Evolutionary conservation across 2,329 filamentous ascomycete species (phyloP), one percentile per base, ranked within the genome.

Genomic region (Paradendryphiella salina): DNA sequence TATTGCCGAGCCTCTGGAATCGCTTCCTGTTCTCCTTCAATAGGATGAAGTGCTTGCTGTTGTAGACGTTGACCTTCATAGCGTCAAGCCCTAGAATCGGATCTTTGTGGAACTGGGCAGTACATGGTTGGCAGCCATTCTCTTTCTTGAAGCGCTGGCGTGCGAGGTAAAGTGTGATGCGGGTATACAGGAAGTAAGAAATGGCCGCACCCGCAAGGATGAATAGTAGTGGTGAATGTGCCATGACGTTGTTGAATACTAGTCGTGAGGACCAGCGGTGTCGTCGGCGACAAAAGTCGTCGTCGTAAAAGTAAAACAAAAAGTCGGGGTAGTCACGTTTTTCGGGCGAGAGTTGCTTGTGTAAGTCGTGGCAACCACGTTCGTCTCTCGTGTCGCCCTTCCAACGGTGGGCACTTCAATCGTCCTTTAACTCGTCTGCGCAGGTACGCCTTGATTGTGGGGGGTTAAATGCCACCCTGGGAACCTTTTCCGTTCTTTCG

Each of bases 11-110:
- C 43, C 65, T 38, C 57, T 63, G 46, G 54, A 61, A 67, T 4
- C 64, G 61, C 15, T 65, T 63, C 20, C 58, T 52, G 26, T 58
- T 60, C 42, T 66, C 57, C 36, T 57, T 26, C 11, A 66, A 34
- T 15, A 59, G 1, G 14, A 64, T 60, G 23, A 61, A 49, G 37
- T 65, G 52, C 17, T 73, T 75, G 46, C 73, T 52, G 3, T 76
- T 73, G 10, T 66, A 64, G 15, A 76, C 47, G 50, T 76, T 76
- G 20, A 69, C 56, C 31, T 70, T 57, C 50, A 83, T 72, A 32
- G 78, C 64, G 62, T 83, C 80, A 20, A 79, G 59, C 2, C 82
- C 83, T 3, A 84, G 69, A 46, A 85, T 60, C 0, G 77, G 79
- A 57, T 85, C 84, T 46, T 75, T 76, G 67, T 83, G 78, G 3